phyloP scores from a whole-genome alignment of 345 rosid genomes.

The Eutrema heterophyllum region DNA sequence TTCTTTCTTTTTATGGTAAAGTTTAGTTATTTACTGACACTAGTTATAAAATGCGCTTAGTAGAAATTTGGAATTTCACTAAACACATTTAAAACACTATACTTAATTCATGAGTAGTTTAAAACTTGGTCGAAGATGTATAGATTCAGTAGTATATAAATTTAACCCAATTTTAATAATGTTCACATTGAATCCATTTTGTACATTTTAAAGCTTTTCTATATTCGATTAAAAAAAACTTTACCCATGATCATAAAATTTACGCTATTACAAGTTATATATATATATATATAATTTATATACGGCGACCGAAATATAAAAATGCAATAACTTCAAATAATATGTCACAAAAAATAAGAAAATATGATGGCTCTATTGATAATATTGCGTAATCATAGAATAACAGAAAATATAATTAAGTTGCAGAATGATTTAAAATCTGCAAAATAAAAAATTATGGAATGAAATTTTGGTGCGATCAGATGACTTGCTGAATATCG shows the following conservation, averaged over 20 bases:
- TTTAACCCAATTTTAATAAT: background rate
- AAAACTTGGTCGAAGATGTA: background rate
- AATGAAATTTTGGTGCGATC: no score
- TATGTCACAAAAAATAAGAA: no score
- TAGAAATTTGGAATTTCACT: background rate
- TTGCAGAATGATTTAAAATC: no score
- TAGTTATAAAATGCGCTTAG: background rate
- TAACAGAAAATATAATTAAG: no score
- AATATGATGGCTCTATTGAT: no score
- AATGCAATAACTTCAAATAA: background rate
- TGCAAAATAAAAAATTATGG: no score
- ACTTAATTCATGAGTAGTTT: background rate
- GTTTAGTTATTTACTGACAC: background rate
- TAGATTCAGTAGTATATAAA: no score
- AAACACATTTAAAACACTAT: background rate
- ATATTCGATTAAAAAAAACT: no score
- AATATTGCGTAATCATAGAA: no score
- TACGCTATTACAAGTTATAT: background rate
- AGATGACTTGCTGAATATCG: no score
- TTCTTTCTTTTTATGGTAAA: background rate
- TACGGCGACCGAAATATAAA: background rate
- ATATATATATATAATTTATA: no score
- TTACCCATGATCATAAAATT: no score
- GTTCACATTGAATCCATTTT: background rate
- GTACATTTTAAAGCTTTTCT: background rate